These are phyloP conservation scores for Phragmites australis DNA, from an alignment of 176 grass and related monocot genomes.

Conservation along the genomic window DNA sequence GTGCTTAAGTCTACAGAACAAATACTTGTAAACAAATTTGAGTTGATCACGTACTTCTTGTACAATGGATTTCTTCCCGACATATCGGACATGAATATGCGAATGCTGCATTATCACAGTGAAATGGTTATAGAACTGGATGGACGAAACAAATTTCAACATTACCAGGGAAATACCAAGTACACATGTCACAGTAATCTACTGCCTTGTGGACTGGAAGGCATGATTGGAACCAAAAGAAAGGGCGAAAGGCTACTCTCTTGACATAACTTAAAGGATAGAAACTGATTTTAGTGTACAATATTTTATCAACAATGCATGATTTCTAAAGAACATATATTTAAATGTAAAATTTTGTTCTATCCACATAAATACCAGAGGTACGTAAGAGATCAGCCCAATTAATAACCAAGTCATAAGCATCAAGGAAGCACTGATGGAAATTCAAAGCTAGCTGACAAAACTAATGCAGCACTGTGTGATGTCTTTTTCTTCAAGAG, in stretches of 20 bases:
- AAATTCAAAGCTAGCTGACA: neutral
- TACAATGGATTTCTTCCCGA: conserved; percentile 80
- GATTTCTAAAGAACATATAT: neutral
- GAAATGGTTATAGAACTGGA: conserved; percentile 35
- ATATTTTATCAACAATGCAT: neutral
- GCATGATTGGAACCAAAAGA: neutral
- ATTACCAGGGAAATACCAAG: conserved; percentile 13
- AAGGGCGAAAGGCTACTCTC: conserved; percentile 13
- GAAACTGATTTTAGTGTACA: neutral
- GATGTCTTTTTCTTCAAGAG: too few relatives aligned
- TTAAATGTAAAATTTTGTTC: neutral
- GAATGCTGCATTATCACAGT: conserved; percentile 54
- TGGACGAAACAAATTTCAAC: conserved; percentile 25
- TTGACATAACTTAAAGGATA: neutral
- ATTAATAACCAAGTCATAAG: neutral
- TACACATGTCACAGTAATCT: neutral
- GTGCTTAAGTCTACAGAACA: conserved; percentile 10
- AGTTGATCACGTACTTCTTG: conserved; percentile 73
- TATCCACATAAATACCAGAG: neutral
- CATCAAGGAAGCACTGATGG: neutral
- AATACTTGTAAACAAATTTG: conserved; percentile 25
- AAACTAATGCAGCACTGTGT: neutral
- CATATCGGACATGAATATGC: conserved; percentile 81
- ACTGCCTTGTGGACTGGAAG: neutral
- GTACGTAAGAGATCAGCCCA: neutral